Evolutionary conservation across 805 yeast genomes (phyloP), one percentile per base, ranked within the genome.

Genomic region (Blastobotrys robertii): DNA sequence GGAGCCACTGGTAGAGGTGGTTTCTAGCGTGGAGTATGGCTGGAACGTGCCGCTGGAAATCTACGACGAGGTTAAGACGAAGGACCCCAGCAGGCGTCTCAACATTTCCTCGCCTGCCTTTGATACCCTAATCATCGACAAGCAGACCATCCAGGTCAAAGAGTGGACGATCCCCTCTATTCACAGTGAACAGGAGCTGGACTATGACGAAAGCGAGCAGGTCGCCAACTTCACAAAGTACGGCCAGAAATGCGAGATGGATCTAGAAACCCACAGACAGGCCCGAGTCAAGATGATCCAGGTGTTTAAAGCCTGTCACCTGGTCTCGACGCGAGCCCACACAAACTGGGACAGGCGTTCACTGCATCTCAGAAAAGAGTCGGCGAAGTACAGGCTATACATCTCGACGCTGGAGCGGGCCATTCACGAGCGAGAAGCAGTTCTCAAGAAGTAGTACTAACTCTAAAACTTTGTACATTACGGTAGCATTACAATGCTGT

Each of bases 21-120:
- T 86, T 1, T 78, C 90, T 1, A 72, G 67, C 41, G 71, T 77
- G 32, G 94, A 86, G 57, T 86, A 78, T 57, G 95, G 95, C 4
- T 86, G 95, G 95, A 62, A 37, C 38, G 15, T 34, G 30, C 55
- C 54, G 8, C 14, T 50, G 7, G 44, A 44, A 36, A 5, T 44
- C 28, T 9, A 38, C 12, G 37, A 35, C 37, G 31, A 32, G 19
- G 29, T 22, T 3, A 11, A 19, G 10, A 16, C 30, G 13, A 11
- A 11, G n/a, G 30, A 19, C 8, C 31, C 31, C 6, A 30, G 28
- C 12, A 13, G 12, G 4, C 15, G 14, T n/a, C 41, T 41, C 11
- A 10, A 9, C 5, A 35, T 50, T 12, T n/a, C 34, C 8, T 43
- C 52, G 10, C 38, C 38, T 4, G 30, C 47, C 8, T 37, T 29